Evolutionary conservation across 345 rosid species (phyloP).

Genomic region (Moricandia arvensis): DNA sequence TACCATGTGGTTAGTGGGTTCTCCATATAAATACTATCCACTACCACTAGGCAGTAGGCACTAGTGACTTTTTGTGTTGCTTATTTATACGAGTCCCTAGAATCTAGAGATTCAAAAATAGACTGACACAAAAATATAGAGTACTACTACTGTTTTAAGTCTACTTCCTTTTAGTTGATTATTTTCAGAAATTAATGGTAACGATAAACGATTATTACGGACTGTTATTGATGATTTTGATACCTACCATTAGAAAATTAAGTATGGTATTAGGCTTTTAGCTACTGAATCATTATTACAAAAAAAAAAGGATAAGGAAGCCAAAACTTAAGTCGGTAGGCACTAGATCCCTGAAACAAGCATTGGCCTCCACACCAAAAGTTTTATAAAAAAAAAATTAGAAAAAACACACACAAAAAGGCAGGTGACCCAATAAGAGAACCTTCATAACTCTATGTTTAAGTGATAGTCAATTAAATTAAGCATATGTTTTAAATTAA

Average conservation of each 20-base stretch:
- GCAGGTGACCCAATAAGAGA: conserved; percentile 37
- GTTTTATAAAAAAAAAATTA: too few species aligned
- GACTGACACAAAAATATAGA: neutral
- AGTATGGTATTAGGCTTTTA: conserved; percentile 4
- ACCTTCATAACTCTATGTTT: neutral
- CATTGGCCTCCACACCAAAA: conserved; percentile 33
- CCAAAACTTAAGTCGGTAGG: conserved; percentile 4
- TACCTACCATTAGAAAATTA: neutral
- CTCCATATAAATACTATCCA: neutral
- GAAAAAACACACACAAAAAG: conserved; percentile 1
- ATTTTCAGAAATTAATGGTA: conserved; percentile 6
- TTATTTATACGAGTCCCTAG: conserved; percentile 10
- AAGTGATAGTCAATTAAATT: conserved; percentile 14
- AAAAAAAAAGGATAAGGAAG: neutral
- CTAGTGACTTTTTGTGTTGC: neutral
- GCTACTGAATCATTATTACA: neutral
- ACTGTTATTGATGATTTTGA: conserved; percentile 9
- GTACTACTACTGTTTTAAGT: neutral
- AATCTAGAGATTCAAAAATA: neutral
- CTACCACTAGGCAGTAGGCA: neutral
- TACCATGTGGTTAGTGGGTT: conserved; percentile 15
- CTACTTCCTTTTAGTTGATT: neutral
- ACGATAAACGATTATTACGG: conserved; percentile 22
- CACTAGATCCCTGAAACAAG: conserved; percentile 32
- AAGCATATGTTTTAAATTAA: conserved; percentile 4